Evolutionary conservation across 2,329 filamentous ascomycete genomes (phyloP), one percentile per base, ranked within the genome.

Genomic region (Cercospora janseana): DNA sequence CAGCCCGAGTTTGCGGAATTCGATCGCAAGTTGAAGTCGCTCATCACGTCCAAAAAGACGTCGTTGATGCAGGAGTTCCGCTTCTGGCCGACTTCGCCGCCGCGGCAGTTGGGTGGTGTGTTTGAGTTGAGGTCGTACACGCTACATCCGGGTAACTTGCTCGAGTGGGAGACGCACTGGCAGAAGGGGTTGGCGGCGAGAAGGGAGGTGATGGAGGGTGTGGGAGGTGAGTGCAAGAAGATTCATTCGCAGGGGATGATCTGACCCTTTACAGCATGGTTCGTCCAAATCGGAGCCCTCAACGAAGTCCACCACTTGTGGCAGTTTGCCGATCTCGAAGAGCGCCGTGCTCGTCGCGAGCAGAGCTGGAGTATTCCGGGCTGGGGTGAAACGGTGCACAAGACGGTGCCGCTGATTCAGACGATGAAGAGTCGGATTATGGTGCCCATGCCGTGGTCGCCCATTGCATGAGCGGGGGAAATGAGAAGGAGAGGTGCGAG

Each of bases 91-190:
- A 98, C 93, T 3, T 92, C 89, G 0, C 80, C 91, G 4, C 93
- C 93, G 0, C 88, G 93, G 53, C 79, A 88, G 64, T 81, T 98
- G 0, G 93, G 93, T 48, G 93, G 93, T 37, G 73, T 98, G 32
- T 98, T 98, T 67, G 93, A 98, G 75, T 79, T 98, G 26, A 88
- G 93, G 45, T 96, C 93, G 1, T 98, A 98, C 75, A 96, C 90
- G 4, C 80, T 98, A 16, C 89, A 96, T 68, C 93, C 93, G 0
- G 93, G 93, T 32, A 96, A 96, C 69, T 78, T 98, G 34, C 80
- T 98, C 6, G 93, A 98, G 73, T 98, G 93, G 93, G 93, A 98
- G 78, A 94, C 88, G 31, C 93, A 98, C 73, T 98, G 93, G 93
- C 82, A 94, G 54, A 84, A 88, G 58, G 93, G 93, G 20, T 79